Evolutionary conservation across 306 rosid species (phyloP).

Genomic region (Cicer cuneatum): DNA sequence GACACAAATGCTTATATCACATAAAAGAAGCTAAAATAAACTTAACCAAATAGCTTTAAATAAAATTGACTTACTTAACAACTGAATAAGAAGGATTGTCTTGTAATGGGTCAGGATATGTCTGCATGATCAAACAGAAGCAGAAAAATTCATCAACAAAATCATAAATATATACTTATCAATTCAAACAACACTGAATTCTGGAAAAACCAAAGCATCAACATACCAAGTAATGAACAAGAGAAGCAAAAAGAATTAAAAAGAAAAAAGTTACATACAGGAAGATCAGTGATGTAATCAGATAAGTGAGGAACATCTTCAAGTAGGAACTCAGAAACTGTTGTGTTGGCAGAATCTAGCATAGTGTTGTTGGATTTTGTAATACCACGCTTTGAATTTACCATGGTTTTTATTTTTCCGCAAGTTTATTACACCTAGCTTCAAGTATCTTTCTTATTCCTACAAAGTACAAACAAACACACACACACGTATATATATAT

Average conservation of each 20-base stretch:
- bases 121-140: slow-evolving; percentile 54
- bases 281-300: slow-evolving; percentile 19
- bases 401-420: not conserved
- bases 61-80: slow-evolving; percentile 64
- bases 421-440: not conserved
- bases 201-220: not conserved
- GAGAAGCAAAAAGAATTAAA: too few relatives aligned
- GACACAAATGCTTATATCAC: not conserved
- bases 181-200: slow-evolving; percentile 8
- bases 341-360: not conserved
- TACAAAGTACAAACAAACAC: not conserved
- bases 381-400: not conserved
- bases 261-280: not conserved
- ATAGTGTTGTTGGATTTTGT: not conserved
- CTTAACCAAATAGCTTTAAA: not conserved
- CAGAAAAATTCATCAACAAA: not conserved
- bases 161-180: not conserved
- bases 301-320: slow-evolving; percentile 28
- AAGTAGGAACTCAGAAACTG: not conserved
- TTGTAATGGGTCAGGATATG: slow-evolving; percentile 79
- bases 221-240: not conserved
- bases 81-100: slow-evolving; percentile 90
- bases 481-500: not conserved
- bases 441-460: not conserved
- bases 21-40: not conserved